A percentile compares a stretch with the other conserved stretches of the same genome.
phyloP scores from a whole-genome alignment of 2,329 filamentous ascomycete species.

The Sporothrix pseudoabietina region DNA sequence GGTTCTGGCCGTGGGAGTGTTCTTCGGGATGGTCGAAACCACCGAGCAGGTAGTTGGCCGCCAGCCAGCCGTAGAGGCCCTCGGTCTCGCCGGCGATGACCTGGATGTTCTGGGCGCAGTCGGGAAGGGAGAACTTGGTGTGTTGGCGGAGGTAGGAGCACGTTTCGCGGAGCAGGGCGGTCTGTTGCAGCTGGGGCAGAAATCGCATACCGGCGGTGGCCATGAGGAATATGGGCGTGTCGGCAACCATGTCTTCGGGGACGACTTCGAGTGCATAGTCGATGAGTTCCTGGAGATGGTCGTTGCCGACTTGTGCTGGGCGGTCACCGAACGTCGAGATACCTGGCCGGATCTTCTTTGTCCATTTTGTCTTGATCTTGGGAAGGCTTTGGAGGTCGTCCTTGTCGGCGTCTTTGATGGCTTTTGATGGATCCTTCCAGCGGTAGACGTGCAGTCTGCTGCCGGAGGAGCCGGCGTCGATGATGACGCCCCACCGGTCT shows the following conservation, averaged over 20 bases:
- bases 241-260: slow-evolving; percentile 71
- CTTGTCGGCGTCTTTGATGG: slow-evolving; percentile 61
- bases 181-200: slow-evolving; percentile 71
- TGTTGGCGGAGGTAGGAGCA: slow-evolving; percentile 79
- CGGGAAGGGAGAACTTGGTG: slow-evolving; percentile 82
- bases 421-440: slow-evolving; percentile 78
- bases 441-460: slow-evolving; percentile 92
- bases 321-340: slow-evolving; percentile 86
- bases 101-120: slow-evolving; percentile 86
- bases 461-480: slow-evolving; percentile 97
- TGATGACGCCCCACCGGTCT: slow-evolving; percentile 85
- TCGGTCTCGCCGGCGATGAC: slow-evolving; percentile 96
- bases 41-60: slow-evolving; percentile 90
- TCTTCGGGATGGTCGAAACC: slow-evolving; percentile 78
- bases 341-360: slow-evolving; percentile 90
- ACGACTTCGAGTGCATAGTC: slow-evolving; percentile 80
- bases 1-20: slow-evolving; percentile 80
- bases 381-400: slow-evolving; percentile 71
- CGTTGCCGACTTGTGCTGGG: slow-evolving; percentile 73
- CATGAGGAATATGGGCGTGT: slow-evolving; percentile 92
- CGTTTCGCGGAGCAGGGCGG: slow-evolving; percentile 71
- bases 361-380: slow-evolving; percentile 81
- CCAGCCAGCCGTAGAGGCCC: slow-evolving; percentile 95
- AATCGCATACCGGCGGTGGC: slow-evolving; percentile 95
- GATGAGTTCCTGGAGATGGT: slow-evolving; percentile 78